Base-by-base conservation (phyloP, 495 filamentous ascomycete genomes). In the Penicillium longicatenatum region DNA sequence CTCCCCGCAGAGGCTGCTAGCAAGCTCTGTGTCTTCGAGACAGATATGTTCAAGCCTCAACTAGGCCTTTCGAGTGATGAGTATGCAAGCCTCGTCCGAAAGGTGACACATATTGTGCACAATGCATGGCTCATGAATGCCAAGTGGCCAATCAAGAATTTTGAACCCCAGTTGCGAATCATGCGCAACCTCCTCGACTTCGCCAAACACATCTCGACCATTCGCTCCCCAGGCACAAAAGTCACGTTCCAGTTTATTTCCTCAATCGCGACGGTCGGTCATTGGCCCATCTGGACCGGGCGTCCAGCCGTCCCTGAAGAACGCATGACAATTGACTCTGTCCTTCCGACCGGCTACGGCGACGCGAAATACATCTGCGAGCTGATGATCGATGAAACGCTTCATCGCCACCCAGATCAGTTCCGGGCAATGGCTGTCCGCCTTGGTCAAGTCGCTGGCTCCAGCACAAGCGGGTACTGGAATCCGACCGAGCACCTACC, bases 331-430 rank as follows among this genome's bases (percentile, higher is more conserved):
- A 53, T 59, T 7, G 49, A n/a, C 11, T 17, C 50, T 6, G 55
- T 55, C 3, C 42, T 63, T 14, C 57, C 62, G 4, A 44, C 66
- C 2, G 79, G 80, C 6, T 84, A 84, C 59, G 60, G 65, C 12
- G 77, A 82, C 3, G 81, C 77, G 6, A 84, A 84, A 55, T 73
- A 50, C 24, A 62, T 62, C 0, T 82, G 79, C 59, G 81, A 83
- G 54, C 56, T 66, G 0, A 68, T 53, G 0, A 78, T 82, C 60
- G 69, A 71, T 7, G 21, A 73, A 14, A 79, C 79, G 58, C 44
- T 62, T 2, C 48, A 55, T 16, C 10, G 24, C 9, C 44, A 59
- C 33, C 63, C 55, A 35, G 35, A 43, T 6, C 44, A 16, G 2
- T 61, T 62, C 55, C 35, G 59, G n/a, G 33, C 50, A 0, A 64